phyloP scores from a whole-genome alignment of 1,139 yeast species.

The Hyphopichia khmerensis region DNA sequence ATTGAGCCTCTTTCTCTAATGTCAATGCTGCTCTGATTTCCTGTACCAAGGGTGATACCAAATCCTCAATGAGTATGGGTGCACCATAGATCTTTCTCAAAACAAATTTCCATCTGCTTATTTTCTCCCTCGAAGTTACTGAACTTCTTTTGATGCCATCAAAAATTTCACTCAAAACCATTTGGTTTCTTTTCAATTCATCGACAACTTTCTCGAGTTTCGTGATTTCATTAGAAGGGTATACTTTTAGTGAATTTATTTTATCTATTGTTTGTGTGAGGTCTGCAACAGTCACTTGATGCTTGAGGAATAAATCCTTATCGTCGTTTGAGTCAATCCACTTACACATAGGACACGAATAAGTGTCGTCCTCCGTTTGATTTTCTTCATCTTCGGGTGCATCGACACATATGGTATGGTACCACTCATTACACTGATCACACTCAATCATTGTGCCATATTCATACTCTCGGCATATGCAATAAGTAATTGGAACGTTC shows the following conservation, averaged over 20 bases:
- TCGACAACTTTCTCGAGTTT: slow-evolving; percentile 21
- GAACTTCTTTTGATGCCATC: slow-evolving; percentile 12
- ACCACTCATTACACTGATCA: slow-evolving; percentile 79
- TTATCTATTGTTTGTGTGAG: slow-evolving; percentile 20
- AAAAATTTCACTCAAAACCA: slow-evolving; percentile 10
- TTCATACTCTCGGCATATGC: slow-evolving; percentile 70
- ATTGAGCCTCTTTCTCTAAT: too few species aligned
- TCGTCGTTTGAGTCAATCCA: slow-evolving; percentile 18
- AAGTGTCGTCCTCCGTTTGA: slow-evolving; percentile 37
- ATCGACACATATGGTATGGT: slow-evolving; percentile 67
- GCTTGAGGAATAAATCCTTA: slow-evolving; percentile 15
- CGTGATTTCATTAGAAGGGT: slow-evolving; percentile 40
- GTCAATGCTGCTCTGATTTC: not conserved
- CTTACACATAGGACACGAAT: slow-evolving; percentile 69
- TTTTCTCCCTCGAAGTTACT: slow-evolving; percentile 12
- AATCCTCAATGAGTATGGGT: slow-evolving; percentile 26
- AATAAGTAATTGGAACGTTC: slow-evolving; percentile 37
- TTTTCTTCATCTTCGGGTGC: slow-evolving; percentile 27
- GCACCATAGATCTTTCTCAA: slow-evolving; percentile 37
- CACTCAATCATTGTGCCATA: slow-evolving; percentile 79
- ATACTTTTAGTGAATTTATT: slow-evolving; percentile 33
- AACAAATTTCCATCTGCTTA: slow-evolving; percentile 26
- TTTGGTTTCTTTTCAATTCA: slow-evolving; percentile 9
- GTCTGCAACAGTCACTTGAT: slow-evolving; percentile 21
- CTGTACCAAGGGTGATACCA: slow-evolving; percentile 9